Base-by-base conservation (phyloP, 2,329 filamentous ascomycete genomes). In the Juglanconis oblonga region DNA sequence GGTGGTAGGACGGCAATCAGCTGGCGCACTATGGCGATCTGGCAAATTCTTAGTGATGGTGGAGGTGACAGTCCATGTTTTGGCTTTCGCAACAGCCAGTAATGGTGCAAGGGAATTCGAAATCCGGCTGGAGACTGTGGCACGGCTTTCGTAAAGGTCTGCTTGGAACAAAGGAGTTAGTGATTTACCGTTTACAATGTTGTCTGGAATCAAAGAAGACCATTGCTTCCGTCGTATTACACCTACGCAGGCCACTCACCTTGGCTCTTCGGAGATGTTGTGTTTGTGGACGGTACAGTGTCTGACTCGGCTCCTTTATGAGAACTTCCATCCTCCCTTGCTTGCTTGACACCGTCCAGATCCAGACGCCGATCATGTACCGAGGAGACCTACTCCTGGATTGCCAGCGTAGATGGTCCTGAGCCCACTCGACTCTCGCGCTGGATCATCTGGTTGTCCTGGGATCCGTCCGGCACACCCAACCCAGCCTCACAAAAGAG, bases 31-130 rank as follows among this genome's bases (percentile, higher is more conserved):
- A 9, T 56, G 42, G 11, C 8, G 11, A 5, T 45, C 42, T 49
- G 51, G 54, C 17, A 59, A n/a, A 38, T 52, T 55, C n/a, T 52
- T 53, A 9, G 45, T 48, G 31, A 62, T 33, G 9, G 60, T 56
- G 8, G 59, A 59, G 7, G 45, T 36, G 24, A 55, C 56, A 24
- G 45, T 40, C 50, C 52, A 58, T 32, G 51, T 55, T 0, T 52
- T 62, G 33, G 55, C 38, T 10, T 11, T 52, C 11, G 40, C 32
- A 11, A 31, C 13, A n/a, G 9, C 14, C 31, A 40, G 33, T 7
- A 11, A 14, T 11, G 52, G 24, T n/a, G 29, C 14, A 8, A 9
- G n/a, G 31, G 51, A 40, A 35, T 11, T 47, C 17, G 47, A 55
- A 10, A n/a, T 14, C 17, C 14, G 31, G 42, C 11, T 44, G 17